Evolutionary conservation across 2,329 filamentous ascomycete species (phyloP).

Genomic region (Ophiostoma sp.): DNA sequence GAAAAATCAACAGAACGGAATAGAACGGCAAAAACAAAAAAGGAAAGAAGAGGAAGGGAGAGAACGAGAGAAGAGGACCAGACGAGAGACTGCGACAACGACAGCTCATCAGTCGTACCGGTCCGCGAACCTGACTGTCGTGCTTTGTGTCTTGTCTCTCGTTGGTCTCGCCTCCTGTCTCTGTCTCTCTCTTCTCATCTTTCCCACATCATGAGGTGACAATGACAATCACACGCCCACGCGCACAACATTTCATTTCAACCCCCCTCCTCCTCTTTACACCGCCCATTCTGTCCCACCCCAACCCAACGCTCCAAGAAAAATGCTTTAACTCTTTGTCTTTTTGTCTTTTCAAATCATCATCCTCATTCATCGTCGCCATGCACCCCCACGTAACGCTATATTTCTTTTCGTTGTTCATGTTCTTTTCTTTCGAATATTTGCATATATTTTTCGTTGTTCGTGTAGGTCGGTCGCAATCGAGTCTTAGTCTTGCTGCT

Average conservation of each 20-base stretch:
- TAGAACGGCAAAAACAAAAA: conserved; percentile 16
- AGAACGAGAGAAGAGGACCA: neutral
- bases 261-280: neutral
- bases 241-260: neutral
- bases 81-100: neutral
- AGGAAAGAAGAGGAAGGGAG: neutral
- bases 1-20: neutral
- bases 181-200: neutral
- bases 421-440: neutral
- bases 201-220: neutral
- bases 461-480: neutral
- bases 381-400: neutral
- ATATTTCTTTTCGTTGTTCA: neutral
- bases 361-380: neutral
- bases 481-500: neutral
- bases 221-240: neutral
- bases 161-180: neutral
- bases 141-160: neutral
- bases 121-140: neutral
- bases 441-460: neutral
- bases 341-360: neutral
- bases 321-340: neutral
- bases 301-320: neutral
- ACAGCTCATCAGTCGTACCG: neutral
- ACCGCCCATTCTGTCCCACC: conserved; percentile 12